Conservation (phyloP, 306 rosid genomes). For the Nissolia schottii region DNA sequence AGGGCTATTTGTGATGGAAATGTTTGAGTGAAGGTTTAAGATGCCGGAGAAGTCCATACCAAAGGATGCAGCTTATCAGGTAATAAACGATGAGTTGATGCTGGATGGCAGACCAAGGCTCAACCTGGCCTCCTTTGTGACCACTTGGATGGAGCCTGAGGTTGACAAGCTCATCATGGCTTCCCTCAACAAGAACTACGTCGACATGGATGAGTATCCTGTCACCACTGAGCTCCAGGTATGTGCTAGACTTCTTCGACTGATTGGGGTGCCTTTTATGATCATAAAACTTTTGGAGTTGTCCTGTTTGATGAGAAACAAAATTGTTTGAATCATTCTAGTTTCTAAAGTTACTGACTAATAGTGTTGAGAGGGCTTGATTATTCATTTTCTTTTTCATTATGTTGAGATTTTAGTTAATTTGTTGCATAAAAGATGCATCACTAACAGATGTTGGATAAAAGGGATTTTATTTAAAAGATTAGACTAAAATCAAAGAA, state of each 20-base stretch:
- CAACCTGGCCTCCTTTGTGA: slow-evolving; percentile 45
- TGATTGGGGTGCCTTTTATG: background rate
- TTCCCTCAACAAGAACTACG: slow-evolving; percentile 82
- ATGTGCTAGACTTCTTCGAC: background rate
- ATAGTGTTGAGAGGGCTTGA: background rate
- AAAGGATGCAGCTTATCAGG: slow-evolving; percentile 50
- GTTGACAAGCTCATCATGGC: slow-evolving; percentile 74
- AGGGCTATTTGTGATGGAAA: background rate
- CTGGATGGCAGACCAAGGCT: slow-evolving; percentile 46
- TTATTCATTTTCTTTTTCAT: background rate
- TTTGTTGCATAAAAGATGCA: background rate
- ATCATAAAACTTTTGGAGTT: background rate
- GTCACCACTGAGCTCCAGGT: slow-evolving; percentile 94
- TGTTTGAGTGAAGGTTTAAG: slow-evolving; percentile 30
- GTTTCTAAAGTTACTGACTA: background rate
- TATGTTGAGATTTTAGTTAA: background rate
- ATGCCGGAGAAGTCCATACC: slow-evolving; percentile 40
- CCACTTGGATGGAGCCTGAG: slow-evolving; percentile 73
- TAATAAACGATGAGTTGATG: slow-evolving; percentile 51
- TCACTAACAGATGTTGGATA: background rate
- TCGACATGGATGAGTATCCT: slow-evolving; percentile 97
- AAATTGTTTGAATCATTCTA: background rate
- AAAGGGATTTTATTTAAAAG: background rate
- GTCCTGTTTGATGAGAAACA: background rate
- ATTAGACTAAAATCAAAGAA: background rate